These are phyloP conservation scores for Wickerhamomyces alni DNA, from an alignment of 805 yeast species.

Conservation along the genomic window DNA sequence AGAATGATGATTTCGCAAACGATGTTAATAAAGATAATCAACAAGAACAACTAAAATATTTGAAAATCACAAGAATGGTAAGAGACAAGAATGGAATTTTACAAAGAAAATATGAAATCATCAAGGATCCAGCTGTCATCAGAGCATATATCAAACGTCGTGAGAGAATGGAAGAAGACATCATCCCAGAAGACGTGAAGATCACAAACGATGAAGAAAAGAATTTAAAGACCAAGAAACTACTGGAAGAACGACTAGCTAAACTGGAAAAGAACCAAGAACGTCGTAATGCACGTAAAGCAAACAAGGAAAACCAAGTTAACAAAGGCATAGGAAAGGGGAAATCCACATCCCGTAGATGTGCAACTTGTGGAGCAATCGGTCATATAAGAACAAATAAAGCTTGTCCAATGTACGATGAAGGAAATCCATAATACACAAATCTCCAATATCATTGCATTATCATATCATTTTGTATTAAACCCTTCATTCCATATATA, in stretches of 20 bases:
- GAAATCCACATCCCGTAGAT: constrained; percentile 57
- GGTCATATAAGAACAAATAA: constrained; percentile 91
- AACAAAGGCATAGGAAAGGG: constrained; percentile 25
- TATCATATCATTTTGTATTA: background rate
- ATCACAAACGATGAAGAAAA: constrained; percentile 82
- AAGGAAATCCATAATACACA: constrained; percentile 21
- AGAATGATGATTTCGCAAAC: background rate
- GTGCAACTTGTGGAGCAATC: constrained; percentile 92
- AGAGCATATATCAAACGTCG: constrained; percentile 74
- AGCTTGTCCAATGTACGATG: constrained; percentile 83
- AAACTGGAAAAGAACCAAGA: constrained; percentile 74
- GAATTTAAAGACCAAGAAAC: constrained; percentile 68
- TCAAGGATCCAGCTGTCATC: constrained; percentile 82
- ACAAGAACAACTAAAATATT: constrained; percentile 29
- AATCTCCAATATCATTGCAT: background rate
- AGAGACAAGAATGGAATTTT: constrained; percentile 81
- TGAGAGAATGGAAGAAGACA: constrained; percentile 55
- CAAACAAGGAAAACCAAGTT: constrained; percentile 33
- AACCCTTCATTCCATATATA: too few relatives aligned
- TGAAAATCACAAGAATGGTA: constrained; percentile 71
- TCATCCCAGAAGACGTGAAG: constrained; percentile 65
- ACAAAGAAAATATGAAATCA: constrained; percentile 71
- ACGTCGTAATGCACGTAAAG: constrained; percentile 52
- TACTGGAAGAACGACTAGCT: constrained; percentile 78
- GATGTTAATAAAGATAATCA: constrained; percentile 21